Conservation (phyloP, 2,329 filamentous ascomycete species). For the Penicillium sp. region DNA sequence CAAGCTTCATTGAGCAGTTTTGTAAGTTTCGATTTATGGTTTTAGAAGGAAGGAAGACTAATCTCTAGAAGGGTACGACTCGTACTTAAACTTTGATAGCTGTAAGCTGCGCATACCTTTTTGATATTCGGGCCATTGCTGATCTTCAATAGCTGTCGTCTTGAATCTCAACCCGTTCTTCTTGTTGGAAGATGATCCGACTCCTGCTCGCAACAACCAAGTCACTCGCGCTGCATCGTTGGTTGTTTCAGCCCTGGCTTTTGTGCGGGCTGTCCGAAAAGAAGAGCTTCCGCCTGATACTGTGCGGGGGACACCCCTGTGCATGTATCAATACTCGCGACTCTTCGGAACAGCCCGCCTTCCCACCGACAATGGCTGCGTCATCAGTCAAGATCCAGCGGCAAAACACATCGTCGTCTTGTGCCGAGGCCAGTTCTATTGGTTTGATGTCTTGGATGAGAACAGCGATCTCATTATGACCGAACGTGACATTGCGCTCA, state of each 20-base stretch:
- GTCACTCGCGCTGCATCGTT: conserved; percentile 91
- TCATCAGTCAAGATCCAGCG: conserved; percentile 92
- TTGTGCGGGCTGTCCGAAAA: conserved; percentile 87
- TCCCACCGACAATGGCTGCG: conserved; percentile 89
- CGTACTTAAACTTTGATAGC: conserved; percentile 96
- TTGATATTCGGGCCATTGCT: conserved; percentile 5
- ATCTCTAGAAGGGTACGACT: conserved; percentile 79
- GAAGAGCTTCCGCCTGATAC: conserved; percentile 92
- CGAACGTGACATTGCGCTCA: conserved; percentile 87
- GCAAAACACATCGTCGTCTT: conserved; percentile 92
- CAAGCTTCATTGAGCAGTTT: conserved; percentile 98
- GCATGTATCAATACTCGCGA: conserved; percentile 98
- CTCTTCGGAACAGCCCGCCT: conserved; percentile 94
- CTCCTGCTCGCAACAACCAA: conserved; percentile 92
- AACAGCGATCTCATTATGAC: conserved; percentile 97
- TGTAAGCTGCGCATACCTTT: conserved; percentile 43
- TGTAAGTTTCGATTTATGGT: conserved; percentile 60
- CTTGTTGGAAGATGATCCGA: conserved; percentile 94
- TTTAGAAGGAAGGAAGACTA: background rate
- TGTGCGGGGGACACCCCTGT: conserved; percentile 78
- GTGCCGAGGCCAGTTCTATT: conserved; percentile 95
- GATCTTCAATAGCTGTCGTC: conserved; percentile 65
- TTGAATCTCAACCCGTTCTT: conserved; percentile 98
- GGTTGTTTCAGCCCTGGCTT: conserved; percentile 84
- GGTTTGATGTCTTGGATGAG: conserved; percentile 96